Base-by-base conservation (phyloP, 345 rosid species). In the Mallotus nudiflorus region DNA sequence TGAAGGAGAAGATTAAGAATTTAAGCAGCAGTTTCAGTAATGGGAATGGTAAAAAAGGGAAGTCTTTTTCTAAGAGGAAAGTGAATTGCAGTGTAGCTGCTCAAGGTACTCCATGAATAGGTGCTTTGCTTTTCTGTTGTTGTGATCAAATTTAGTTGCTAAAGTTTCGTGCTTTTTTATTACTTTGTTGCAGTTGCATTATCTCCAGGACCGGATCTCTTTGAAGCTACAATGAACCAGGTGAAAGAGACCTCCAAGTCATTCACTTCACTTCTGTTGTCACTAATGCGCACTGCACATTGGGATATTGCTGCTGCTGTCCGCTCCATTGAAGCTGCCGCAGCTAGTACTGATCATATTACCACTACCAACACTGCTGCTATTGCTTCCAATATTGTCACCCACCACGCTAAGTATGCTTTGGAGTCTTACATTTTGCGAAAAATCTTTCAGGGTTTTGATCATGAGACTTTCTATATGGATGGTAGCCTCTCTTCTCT, bases 231-330 rank as follows among this genome's bases (percentile, higher is more conserved):
- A 25, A 86, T 84, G 88, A 67, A 51, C 62, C 93, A 85, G 65
- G 96, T 95, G 74, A 87, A 87, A 71, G 96, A 89, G 67, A 75
- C 91, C 13, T 88, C 92, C 3, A 91, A 90, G 78, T 84, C 96
- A 24, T 95, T 95, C 85, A 86, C 97, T 5, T 75, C 85, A 45
- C 81, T 86, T 13, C 86, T 95, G 44, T 85, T 91, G 65, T 85
- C 99, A 44, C 85, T 84, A 48, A 95, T 95, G 99, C 85, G 92
- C 31, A 75, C 88, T 58, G 99, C 97, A 5, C 99, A 80, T 15
- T 90, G 99, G 99, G 97, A 95, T 78, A 92, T 91, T 18, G 81
- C 91, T 7, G 96, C 97, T 14, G 97, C 97, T 0, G 95, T 94
- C 60, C 96, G 96, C 3, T 95, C 97, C 51, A 95, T 95, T 28